Percentiles rank a stretch among this genome's conserved stretches.
These are phyloP conservation scores for Wickerhamomyces chaumierensis DNA, from an alignment of 805 yeast species.

Conservation along the genomic window DNA sequence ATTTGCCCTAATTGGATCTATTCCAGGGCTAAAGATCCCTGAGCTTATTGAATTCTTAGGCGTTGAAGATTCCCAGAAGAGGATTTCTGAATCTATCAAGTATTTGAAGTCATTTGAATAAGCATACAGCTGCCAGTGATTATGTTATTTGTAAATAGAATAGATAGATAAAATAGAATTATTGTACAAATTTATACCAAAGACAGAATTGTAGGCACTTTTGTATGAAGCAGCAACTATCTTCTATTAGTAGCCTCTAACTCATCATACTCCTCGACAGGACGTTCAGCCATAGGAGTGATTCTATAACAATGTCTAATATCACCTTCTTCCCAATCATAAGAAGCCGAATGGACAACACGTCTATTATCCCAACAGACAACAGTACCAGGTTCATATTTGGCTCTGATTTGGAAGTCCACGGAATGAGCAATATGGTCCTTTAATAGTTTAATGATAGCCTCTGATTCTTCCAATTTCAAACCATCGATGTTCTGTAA, in stretches of 20 bases:
- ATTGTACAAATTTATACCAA: too few relatives aligned
- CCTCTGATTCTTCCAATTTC: conserved; percentile 34
- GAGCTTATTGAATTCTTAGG: conserved; percentile 48
- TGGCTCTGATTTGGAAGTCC: conserved; percentile 45
- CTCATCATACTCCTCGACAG: conserved; percentile 37
- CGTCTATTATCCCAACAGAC: conserved; percentile 55
- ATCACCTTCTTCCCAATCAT: conserved; percentile 39
- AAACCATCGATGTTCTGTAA: conserved; percentile 39
- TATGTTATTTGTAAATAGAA: not conserved
- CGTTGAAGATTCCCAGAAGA: conserved; percentile 15
- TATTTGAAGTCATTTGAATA: too few relatives aligned
- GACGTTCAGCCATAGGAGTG: conserved; percentile 66
- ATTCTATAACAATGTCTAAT: conserved; percentile 66
- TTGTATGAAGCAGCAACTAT: not conserved
- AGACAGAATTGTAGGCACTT: too few relatives aligned
- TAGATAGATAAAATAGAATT: too few relatives aligned
- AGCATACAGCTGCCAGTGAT: not conserved
- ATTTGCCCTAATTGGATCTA: conserved; percentile 58
- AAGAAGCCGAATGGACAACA: conserved; percentile 39
- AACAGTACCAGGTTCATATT: conserved; percentile 37
- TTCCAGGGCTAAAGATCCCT: conserved; percentile 60
- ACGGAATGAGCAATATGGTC: conserved; percentile 34
- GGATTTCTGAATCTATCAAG: not conserved
- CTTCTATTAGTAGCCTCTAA: conserved; percentile 15
- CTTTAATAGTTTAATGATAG: conserved; percentile 32